These are phyloP conservation scores for Calocybe gambosa DNA, from an alignment of 1,284 basidiomycete genomes.

Conservation along the genomic window DNA sequence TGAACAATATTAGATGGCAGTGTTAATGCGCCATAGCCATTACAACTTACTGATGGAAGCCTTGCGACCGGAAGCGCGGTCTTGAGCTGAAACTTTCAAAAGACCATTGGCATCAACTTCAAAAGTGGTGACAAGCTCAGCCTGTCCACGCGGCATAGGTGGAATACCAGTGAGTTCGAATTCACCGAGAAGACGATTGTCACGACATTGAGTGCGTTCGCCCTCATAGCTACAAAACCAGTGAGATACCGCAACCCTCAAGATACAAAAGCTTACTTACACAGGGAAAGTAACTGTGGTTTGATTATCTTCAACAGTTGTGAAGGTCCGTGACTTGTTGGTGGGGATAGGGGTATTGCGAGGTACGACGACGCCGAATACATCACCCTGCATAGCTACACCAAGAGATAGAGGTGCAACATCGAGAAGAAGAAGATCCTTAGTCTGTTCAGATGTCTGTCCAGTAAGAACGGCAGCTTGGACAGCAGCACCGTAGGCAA, in stretches of 20 bases:
- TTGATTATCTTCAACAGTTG: slow-evolving; percentile 98
- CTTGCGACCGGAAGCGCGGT: slow-evolving; percentile 93
- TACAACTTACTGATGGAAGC: slow-evolving; percentile 80
- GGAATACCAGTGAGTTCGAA: slow-evolving; percentile 97
- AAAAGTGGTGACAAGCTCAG: slow-evolving; percentile 94
- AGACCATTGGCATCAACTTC: slow-evolving; percentile 98
- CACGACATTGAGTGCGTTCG: slow-evolving; percentile 94
- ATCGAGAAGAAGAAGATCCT: slow-evolving; percentile 92
- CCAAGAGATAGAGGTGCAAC: slow-evolving; percentile 94
- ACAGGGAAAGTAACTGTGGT: slow-evolving; percentile 97
- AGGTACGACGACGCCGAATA: slow-evolving; percentile 94
- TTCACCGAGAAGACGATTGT: slow-evolving; percentile 95
- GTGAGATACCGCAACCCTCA: not conserved
- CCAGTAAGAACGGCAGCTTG: slow-evolving; percentile 96
- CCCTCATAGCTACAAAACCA: slow-evolving; percentile 73
- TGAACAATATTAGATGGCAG: slow-evolving; percentile 4
- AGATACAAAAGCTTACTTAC: slow-evolving; percentile 32
- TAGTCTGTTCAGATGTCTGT: slow-evolving; percentile 94
- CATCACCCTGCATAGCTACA: slow-evolving; percentile 98
- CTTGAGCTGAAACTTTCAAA: slow-evolving; percentile 90
- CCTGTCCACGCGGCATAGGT: slow-evolving; percentile 94
- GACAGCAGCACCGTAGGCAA: slow-evolving; percentile 94
- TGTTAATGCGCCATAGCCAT: not conserved
- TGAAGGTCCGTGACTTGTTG: slow-evolving; percentile 95
- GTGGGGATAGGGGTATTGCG: slow-evolving; percentile 97